These are phyloP conservation scores for Solanum microdontum DNA, from an alignment of 257 asterid genomes.

Conservation along the genomic window DNA sequence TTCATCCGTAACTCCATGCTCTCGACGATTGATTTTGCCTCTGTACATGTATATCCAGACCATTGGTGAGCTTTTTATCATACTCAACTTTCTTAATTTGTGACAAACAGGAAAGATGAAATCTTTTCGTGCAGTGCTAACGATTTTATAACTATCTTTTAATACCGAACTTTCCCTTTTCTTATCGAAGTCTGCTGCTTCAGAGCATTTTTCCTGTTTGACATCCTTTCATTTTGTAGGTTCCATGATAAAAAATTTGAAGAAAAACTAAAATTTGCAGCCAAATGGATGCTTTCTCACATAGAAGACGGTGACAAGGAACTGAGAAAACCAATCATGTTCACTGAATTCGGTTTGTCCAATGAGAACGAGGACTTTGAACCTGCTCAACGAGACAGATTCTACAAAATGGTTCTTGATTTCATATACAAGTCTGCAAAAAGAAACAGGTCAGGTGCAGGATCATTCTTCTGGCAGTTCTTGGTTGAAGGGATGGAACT, in stretches of 20 bases:
- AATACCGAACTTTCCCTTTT: background rate
- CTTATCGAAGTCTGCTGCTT: background rate
- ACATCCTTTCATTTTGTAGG: conserved; percentile 28
- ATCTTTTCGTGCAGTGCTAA: background rate
- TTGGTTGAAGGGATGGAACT: conserved; percentile 86
- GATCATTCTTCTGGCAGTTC: conserved; percentile 89
- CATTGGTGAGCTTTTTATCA: conserved; percentile 57
- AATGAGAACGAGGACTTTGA: conserved; percentile 61
- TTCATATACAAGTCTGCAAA: conserved; percentile 64
- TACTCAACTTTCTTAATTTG: background rate
- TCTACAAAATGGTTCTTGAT: conserved; percentile 61
- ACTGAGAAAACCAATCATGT: conserved; percentile 70
- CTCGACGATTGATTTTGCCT: conserved; percentile 81
- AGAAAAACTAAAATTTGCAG: conserved; percentile 50
- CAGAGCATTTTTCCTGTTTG: background rate
- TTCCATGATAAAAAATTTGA: conserved; percentile 64
- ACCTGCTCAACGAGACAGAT: conserved; percentile 50
- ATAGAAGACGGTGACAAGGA: conserved; percentile 93
- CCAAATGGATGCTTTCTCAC: conserved; percentile 90
- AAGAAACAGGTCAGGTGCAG: conserved; percentile 61
- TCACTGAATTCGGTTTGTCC: conserved; percentile 88
- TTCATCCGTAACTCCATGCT: conserved; percentile 78
- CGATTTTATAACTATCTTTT: background rate
- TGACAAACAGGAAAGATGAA: background rate
- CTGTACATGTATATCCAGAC: conserved; percentile 97